Evolutionary conservation across 495 filamentous ascomycete species (phyloP).

Genomic region (Penicillium dipodomyicola): DNA sequence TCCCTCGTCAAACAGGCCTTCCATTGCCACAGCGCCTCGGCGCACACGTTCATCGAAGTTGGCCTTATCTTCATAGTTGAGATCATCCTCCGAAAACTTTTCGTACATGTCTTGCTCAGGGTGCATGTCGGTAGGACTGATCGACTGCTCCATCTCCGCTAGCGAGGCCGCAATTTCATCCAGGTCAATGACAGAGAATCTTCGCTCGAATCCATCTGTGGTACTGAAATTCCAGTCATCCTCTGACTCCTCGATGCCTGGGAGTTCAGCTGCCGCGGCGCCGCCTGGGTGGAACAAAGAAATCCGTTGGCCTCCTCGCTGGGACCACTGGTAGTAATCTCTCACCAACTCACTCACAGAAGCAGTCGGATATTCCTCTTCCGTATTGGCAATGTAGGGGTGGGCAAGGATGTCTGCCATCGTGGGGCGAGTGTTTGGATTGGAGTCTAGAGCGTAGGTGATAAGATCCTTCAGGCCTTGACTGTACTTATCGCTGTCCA

Average conservation of each 20-base stretch:
- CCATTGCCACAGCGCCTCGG: slow-evolving; percentile 48
- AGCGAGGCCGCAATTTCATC: slow-evolving; percentile 45
- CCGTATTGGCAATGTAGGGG: slow-evolving; percentile 54
- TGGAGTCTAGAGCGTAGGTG: slow-evolving; percentile 72
- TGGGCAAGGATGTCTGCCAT: slow-evolving; percentile 50
- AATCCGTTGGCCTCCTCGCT: slow-evolving; percentile 73
- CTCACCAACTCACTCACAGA: slow-evolving; percentile 71
- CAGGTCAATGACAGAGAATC: slow-evolving; percentile 48
- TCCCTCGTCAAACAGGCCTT: slow-evolving; percentile 48
- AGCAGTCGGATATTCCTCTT: slow-evolving; percentile 64
- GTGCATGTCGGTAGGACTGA: slow-evolving; percentile 28
- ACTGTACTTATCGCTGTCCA: slow-evolving; percentile 76
- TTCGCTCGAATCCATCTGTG: slow-evolving; percentile 75
- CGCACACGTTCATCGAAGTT: slow-evolving; percentile 51
- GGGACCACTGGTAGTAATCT: slow-evolving; percentile 83
- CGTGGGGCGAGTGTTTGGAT: slow-evolving; percentile 71
- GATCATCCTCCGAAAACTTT: slow-evolving; percentile 24
- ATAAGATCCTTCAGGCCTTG: slow-evolving; percentile 71
- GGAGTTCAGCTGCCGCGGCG: slow-evolving; percentile 60
- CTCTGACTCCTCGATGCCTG: slow-evolving; percentile 37
- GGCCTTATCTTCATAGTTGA: slow-evolving; percentile 40
- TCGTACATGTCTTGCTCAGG: slow-evolving; percentile 27
- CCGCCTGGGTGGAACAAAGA: slow-evolving; percentile 79
- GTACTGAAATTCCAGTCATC: slow-evolving; percentile 95
- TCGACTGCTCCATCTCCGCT: slow-evolving; percentile 38